phyloP scores from a whole-genome alignment of 1,139 yeast species.

The Pichia cactophila region DNA sequence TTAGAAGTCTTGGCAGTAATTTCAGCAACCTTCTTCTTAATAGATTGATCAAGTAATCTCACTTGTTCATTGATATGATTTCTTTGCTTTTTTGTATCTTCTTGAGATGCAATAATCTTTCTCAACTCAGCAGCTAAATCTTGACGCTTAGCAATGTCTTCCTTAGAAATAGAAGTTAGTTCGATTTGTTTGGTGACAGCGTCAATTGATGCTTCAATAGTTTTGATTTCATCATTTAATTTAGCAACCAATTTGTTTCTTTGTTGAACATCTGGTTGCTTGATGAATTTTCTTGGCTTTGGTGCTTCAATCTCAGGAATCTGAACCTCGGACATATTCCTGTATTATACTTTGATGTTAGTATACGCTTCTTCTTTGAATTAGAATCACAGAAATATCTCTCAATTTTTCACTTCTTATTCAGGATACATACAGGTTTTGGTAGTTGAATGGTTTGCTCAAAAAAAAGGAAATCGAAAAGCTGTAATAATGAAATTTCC shows the following conservation, averaged over 20 bases:
- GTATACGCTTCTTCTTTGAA: background rate
- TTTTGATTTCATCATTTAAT: slow-evolving; percentile 62
- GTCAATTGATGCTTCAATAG: slow-evolving; percentile 46
- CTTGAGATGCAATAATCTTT: slow-evolving; percentile 59
- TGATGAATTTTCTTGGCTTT: slow-evolving; percentile 44
- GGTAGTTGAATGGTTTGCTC: background rate
- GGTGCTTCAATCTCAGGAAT: slow-evolving; percentile 21
- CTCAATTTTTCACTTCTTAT: background rate
- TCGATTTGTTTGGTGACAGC: slow-evolving; percentile 40
- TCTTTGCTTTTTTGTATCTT: slow-evolving; percentile 64
- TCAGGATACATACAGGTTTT: background rate
- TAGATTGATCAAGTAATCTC: slow-evolving; percentile 57
- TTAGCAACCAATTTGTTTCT: slow-evolving; percentile 52
- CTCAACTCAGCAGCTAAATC: slow-evolving; percentile 59
- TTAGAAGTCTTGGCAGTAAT: slow-evolving; percentile 66
- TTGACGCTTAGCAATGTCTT: slow-evolving; percentile 49
- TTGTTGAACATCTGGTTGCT: slow-evolving; percentile 68
- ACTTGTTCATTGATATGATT: slow-evolving; percentile 63
- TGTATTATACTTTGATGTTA: background rate
- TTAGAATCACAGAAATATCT: background rate
- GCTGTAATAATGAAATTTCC: background rate
- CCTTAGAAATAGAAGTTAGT: slow-evolving; percentile 37
- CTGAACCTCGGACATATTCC: slow-evolving; percentile 7
- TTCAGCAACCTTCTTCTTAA: slow-evolving; percentile 74
- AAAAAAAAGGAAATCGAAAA: background rate